A percentile compares a stretch with the other conserved stretches of the same genome.
Evolutionary conservation across 306 rosid genomes (phyloP).

Genomic region (Morella rubra): DNA sequence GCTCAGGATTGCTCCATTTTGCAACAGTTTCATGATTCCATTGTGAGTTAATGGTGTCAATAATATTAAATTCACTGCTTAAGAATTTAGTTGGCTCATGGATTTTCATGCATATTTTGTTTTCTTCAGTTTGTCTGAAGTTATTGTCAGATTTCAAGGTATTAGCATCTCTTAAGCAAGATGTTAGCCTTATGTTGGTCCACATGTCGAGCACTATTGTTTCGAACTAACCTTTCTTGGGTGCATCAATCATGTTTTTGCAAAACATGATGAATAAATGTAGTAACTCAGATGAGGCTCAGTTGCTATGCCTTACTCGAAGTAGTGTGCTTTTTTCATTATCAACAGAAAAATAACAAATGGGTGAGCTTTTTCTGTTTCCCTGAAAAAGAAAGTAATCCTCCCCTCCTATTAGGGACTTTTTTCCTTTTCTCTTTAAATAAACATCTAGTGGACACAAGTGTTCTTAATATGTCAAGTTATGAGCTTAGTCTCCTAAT

Average conservation of each 20-base stretch:
- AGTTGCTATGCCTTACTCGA: neutral
- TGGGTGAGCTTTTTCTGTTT: neutral
- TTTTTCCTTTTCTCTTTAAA: neutral
- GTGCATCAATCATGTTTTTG: no score
- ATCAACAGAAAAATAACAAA: neutral
- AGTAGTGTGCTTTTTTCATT: neutral
- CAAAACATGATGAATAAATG: neutral
- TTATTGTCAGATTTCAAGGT: neutral
- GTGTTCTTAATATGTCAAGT: neutral
- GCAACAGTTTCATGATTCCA: neutral
- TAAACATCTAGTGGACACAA: neutral
- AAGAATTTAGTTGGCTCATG: neutral
- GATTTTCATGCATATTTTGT: neutral
- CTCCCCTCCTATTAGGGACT: neutral
- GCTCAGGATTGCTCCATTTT: neutral
- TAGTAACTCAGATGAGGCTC: neutral
- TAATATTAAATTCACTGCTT: neutral
- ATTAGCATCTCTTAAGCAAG: neutral
- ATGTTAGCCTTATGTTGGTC: neutral
- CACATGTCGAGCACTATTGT: neutral
- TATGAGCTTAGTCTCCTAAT: constrained; percentile 6
- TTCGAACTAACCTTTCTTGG: neutral
- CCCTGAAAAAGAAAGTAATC: neutral
- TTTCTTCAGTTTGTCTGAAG: neutral
- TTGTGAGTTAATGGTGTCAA: neutral